phyloP scores from a whole-genome alignment of 495 filamentous ascomycete genomes.

The Hypoxylon trugodes region DNA sequence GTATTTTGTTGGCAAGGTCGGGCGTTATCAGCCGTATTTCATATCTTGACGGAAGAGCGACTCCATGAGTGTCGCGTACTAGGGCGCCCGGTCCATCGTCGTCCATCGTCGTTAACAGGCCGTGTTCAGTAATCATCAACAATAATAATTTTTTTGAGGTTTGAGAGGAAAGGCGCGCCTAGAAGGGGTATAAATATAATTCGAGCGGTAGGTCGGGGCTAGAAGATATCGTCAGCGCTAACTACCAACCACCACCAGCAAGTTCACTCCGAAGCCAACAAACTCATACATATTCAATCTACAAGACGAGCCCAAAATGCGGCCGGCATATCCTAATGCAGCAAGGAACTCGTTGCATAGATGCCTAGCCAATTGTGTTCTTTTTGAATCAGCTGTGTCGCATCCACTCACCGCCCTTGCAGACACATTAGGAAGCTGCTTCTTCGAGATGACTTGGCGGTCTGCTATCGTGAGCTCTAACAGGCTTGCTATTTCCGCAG shows the following conservation, averaged over 20 bases:
- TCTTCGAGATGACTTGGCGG: slow-evolving; percentile 34
- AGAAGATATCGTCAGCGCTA: slow-evolving; percentile 5
- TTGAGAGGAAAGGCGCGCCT: background rate
- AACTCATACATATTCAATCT: slow-evolving; percentile 14
- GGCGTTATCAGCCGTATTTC: slow-evolving; percentile 28
- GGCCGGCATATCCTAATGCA: slow-evolving; percentile 27
- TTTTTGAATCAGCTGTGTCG: slow-evolving; percentile 22
- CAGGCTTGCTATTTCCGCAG: slow-evolving; percentile 14
- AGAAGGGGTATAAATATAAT: background rate
- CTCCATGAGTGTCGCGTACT: slow-evolving; percentile 28
- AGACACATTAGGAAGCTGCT: slow-evolving; percentile 38
- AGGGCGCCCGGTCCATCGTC: slow-evolving; percentile 22
- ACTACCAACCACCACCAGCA: background rate
- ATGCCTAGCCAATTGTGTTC: slow-evolving; percentile 22
- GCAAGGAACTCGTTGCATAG: slow-evolving; percentile 29
- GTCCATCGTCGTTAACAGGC: slow-evolving; percentile 18
- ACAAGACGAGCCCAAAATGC: slow-evolving; percentile 9
- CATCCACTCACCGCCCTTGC: slow-evolving; percentile 26
- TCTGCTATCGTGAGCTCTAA: slow-evolving; percentile 21
- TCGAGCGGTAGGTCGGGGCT: background rate
- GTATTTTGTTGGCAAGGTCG: slow-evolving; percentile 19
- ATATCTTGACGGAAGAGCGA: slow-evolving; percentile 32
- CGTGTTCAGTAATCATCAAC: background rate
- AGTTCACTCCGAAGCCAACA: background rate
- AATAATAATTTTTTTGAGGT: background rate